Conservation (phyloP, 2,329 filamentous ascomycete species). For the Elsinoe fawcettii region DNA sequence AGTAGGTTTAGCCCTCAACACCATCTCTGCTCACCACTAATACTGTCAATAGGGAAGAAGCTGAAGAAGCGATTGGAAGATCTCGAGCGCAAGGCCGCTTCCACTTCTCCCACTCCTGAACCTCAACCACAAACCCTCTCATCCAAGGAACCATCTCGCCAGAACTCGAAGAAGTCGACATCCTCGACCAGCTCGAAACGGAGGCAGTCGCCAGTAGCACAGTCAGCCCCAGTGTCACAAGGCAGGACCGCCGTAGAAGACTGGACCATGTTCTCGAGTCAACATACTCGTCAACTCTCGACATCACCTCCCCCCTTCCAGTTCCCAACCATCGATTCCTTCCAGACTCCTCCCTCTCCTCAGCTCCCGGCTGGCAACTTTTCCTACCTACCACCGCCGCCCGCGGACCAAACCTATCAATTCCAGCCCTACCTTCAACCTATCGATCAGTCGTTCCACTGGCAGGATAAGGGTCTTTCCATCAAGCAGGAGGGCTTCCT, state of each 20-base stretch:
- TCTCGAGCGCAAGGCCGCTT: constrained; percentile 68
- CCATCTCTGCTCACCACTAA: constrained; percentile 20
- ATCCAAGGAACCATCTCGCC: constrained; percentile 6
- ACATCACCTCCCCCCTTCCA: constrained; percentile 64
- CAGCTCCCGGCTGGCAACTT: constrained; percentile 11
- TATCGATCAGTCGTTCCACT: constrained; percentile 29
- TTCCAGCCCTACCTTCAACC: constrained; percentile 53
- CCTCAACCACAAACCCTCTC: constrained; percentile 41
- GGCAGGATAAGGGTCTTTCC: constrained; percentile 30
- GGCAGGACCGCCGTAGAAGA: constrained; percentile 43
- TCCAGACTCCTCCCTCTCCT: constrained; percentile 9
- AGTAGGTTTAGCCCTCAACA: constrained; percentile 51
- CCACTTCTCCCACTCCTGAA: constrained; percentile 53
- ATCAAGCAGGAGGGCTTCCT: constrained; percentile 60
- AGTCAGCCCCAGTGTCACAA: constrained; percentile 1
- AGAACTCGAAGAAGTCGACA: neutral
- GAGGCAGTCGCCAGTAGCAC: neutral
- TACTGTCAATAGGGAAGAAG: constrained; percentile 63
- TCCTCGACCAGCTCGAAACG: constrained; percentile 9
- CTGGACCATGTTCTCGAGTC: constrained; percentile 54
- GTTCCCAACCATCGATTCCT: constrained; percentile 34
- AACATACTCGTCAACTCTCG: constrained; percentile 61
- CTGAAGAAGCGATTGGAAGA: constrained; percentile 83
- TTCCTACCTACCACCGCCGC: neutral
- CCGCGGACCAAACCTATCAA: constrained; percentile 4